A percentile compares a stretch with the other conserved stretches of the same genome.
phyloP scores from a whole-genome alignment of 2,329 filamentous ascomycete species.

The Byssothecium circinans region DNA sequence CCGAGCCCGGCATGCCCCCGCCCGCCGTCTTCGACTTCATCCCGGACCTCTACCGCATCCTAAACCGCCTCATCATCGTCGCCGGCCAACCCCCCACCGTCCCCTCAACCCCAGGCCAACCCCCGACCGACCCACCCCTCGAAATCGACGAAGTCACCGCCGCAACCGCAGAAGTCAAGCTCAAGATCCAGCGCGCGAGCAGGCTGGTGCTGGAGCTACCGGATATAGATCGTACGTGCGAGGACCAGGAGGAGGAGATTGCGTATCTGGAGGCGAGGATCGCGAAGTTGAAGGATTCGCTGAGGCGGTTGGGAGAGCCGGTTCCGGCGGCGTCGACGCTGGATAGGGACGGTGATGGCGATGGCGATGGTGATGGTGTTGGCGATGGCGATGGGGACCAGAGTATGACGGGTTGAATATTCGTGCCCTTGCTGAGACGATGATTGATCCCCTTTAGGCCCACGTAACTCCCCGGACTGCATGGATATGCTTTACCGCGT shows the following conservation, averaged over 20 bases:
- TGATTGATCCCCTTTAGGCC: constrained; percentile 34
- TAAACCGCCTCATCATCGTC: constrained; percentile 68
- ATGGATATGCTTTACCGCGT: constrained; percentile 28
- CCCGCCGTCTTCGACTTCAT: constrained; percentile 85
- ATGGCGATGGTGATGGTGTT: constrained; percentile 13
- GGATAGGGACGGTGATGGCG: no score
- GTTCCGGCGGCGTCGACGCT: constrained; percentile 16
- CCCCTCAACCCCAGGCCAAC: constrained; percentile 27
- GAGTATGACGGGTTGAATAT: constrained; percentile 42
- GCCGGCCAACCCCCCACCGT: constrained; percentile 40
- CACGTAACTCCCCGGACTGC: constrained; percentile 24
- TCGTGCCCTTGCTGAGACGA: constrained; percentile 12
- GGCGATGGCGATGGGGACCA: constrained; percentile 27
- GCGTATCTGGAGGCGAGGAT: constrained; percentile 66
- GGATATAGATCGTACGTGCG: constrained; percentile 67
- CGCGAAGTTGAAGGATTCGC: constrained; percentile 56
- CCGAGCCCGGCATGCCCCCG: constrained; percentile 66
- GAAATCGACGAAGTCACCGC: constrained; percentile 76
- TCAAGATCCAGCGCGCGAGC: constrained; percentile 79
- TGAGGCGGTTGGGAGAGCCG: constrained; percentile 35
- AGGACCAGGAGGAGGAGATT: constrained; percentile 74
- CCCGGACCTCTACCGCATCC: constrained; percentile 76
- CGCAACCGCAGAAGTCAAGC: constrained; percentile 76
- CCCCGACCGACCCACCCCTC: constrained; percentile 45
- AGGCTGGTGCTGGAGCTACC: constrained; percentile 66